Evolutionary conservation across 106 monocot genomes (phyloP).

Genomic region (Allium sativum): DNA sequence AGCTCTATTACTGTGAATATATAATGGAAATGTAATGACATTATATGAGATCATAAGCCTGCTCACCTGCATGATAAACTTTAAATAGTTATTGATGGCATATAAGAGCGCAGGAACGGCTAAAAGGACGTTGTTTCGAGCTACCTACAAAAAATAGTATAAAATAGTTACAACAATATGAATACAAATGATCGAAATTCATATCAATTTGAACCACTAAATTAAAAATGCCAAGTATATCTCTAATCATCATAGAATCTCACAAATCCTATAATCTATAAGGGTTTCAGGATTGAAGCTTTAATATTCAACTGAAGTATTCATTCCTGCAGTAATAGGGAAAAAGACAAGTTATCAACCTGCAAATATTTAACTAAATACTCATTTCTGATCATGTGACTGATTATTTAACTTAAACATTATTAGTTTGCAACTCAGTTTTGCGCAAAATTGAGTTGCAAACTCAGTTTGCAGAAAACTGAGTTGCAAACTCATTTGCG

Average conservation of each 20-base stretch:
- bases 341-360: neutral
- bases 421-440: no score
- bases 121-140: slow-evolving; percentile 59
- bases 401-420: no score
- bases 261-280: neutral
- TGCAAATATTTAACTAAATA: neutral
- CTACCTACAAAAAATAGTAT: slow-evolving; percentile 26
- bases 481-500: no score
- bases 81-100: slow-evolving; percentile 75
- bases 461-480: no score
- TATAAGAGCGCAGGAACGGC: slow-evolving; percentile 66
- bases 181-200: neutral
- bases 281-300: neutral
- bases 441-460: no score
- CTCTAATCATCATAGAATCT: neutral
- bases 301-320: neutral
- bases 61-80: slow-evolving; percentile 70
- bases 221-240: no score
- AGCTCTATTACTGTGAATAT: neutral
- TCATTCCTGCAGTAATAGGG: neutral
- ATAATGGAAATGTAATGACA: neutral
- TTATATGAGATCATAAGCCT: neutral
- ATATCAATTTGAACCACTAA: neutral
- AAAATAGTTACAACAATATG: neutral
- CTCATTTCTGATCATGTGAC: no score